phyloP scores from a whole-genome alignment of 306 rosid species.

The Casuarina glauca region DNA sequence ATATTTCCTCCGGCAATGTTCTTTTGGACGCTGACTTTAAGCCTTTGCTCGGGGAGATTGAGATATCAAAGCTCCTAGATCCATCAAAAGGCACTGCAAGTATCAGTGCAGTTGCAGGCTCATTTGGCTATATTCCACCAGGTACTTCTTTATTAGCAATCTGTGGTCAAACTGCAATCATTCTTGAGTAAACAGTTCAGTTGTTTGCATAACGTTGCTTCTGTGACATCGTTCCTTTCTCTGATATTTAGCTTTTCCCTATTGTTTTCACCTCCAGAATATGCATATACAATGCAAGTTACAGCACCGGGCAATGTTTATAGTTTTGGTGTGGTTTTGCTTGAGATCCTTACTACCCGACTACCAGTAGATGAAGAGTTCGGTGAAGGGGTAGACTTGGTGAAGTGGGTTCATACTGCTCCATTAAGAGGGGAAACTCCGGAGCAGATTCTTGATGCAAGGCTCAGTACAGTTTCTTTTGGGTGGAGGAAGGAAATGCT shows the following conservation, averaged over 20 bases:
- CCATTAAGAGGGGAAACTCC: slow-evolving; percentile 92
- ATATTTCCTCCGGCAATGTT: slow-evolving; percentile 88
- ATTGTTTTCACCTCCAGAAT: slow-evolving; percentile 48
- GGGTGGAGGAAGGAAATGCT: slow-evolving; percentile 99
- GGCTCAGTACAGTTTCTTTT: slow-evolving; percentile 91
- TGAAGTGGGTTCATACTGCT: slow-evolving; percentile 93
- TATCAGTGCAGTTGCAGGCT: slow-evolving; percentile 98
- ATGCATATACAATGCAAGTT: slow-evolving; percentile 99
- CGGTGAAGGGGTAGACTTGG: slow-evolving; percentile 92
- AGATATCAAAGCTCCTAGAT: slow-evolving; percentile 93
- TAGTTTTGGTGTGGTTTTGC: slow-evolving; percentile 89
- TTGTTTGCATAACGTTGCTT: background rate
- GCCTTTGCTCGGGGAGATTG: slow-evolving; percentile 92
- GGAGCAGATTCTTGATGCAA: slow-evolving; percentile 91
- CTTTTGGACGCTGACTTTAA: slow-evolving; percentile 76
- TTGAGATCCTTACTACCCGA: slow-evolving; percentile 90
- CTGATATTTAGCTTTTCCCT: background rate
- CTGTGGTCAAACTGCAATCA: background rate
- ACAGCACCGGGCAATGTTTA: slow-evolving; percentile 97
- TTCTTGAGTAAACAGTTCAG: background rate
- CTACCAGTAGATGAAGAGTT: slow-evolving; percentile 89
- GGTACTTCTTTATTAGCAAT: slow-evolving; percentile 52
- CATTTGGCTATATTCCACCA: slow-evolving; percentile 98
- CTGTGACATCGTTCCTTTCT: background rate
- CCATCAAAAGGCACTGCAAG: slow-evolving; percentile 96